Base-by-base conservation (phyloP, 208 protist species). In the Blechomonas ayalai region DNA sequence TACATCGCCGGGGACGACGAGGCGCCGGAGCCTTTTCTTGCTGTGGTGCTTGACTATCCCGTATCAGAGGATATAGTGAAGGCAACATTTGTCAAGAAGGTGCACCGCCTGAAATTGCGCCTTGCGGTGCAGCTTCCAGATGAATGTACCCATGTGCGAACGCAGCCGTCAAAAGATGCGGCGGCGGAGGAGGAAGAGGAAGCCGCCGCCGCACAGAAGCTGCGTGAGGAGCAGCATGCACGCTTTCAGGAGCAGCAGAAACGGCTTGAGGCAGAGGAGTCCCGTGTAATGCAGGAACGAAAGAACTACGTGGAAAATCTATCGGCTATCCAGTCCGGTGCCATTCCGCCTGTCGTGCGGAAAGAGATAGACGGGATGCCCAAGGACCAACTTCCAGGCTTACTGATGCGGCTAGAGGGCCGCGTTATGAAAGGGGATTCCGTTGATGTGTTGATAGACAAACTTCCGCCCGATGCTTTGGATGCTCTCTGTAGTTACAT, bases 1-100 rank as follows among this genome's bases (percentile, higher is more conserved):
- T 80, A 80, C 58, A 64, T 83, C 15, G n/a, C n/a, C n/a, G n/a
- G n/a, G n/a, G 83, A 86, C 41, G 52, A 68, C 1, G 62, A 65
- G 12, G 36, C 62, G 22, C 33, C 26, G 16, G 52, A 25, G 6
- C 68, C 81, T 0, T 88, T 91, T 52, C 55, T 90, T 32, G 56
- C 42, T 0, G 65, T 79, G 9, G 62, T 67, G 4, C 65, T 95
- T 20, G 74, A 79, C 45, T 95, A 85, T 58, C 88, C 83, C 2
- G 67, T 92, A 39, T 60, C 52, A n/a, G 67, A 83, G 16, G 79
- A 90, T 8, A 44, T 67, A 16, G 24, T 46, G 8, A 43, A 66
- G 23, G 83, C 88, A 13, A 85, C 81, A 49, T 95, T 89, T 66
- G 48, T 91, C n/a, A 54, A 63, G 44, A 86, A 86, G 41, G 80